Evolutionary conservation across 2,329 filamentous ascomycete species (phyloP).

Genomic region (Sclerotinia glacialis): DNA sequence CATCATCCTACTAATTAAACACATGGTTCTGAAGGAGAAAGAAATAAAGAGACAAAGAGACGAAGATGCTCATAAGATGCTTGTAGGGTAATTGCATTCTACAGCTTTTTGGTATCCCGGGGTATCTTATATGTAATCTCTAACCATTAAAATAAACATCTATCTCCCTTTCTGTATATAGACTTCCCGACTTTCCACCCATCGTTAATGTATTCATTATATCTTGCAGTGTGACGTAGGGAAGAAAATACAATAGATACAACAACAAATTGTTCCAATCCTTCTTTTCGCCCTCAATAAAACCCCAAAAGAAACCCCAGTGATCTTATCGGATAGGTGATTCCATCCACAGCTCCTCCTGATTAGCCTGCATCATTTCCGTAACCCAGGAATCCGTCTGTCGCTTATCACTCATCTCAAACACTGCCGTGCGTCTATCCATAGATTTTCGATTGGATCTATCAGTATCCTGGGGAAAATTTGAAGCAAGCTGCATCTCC

Average conservation of each 20-base stretch:
- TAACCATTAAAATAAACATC: not conserved
- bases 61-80: not conserved
- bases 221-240: not conserved
- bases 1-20: not conserved
- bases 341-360: constrained; percentile 6
- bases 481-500: not conserved
- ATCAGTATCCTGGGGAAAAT: not conserved
- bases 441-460: not conserved
- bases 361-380: not conserved
- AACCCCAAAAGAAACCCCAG: not conserved
- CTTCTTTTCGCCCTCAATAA: not conserved
- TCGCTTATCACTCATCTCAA: constrained; percentile 3
- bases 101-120: not conserved
- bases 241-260: not conserved
- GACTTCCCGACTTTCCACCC: not conserved
- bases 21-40: fast-evolving
- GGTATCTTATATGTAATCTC: not conserved
- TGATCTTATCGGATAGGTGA: not conserved
- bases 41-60: no score
- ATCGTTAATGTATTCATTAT: not conserved
- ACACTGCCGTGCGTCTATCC: not conserved
- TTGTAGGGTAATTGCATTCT: not conserved
- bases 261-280: not conserved
- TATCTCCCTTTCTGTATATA: not conserved
- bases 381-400: constrained; percentile 7